Evolutionary conservation across 2,329 filamentous ascomycete species (phyloP).

Genomic region (Aspergillus pseudotamarii): DNA sequence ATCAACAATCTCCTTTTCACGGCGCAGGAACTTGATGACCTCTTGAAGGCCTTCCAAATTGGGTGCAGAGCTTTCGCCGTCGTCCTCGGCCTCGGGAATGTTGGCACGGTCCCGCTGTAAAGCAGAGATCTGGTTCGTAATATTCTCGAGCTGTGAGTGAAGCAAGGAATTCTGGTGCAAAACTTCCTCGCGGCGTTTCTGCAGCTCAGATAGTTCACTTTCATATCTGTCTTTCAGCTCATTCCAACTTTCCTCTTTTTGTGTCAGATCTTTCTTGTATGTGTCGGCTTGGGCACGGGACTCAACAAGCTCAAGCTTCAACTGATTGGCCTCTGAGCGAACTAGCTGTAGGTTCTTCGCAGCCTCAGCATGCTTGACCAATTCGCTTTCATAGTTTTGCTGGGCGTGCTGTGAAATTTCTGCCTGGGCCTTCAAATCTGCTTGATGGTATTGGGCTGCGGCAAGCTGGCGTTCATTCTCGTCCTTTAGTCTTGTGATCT

Average conservation of each 20-base stretch:
- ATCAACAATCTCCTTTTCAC: slow-evolving; percentile 96
- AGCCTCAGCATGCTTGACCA: slow-evolving; percentile 95
- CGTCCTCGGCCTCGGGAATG: slow-evolving; percentile 54
- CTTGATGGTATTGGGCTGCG: slow-evolving; percentile 80
- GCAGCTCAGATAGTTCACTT: slow-evolving; percentile 78
- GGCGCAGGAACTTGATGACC: slow-evolving; percentile 85
- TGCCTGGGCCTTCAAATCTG: slow-evolving; percentile 89
- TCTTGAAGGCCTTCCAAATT: slow-evolving; percentile 80
- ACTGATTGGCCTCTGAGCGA: slow-evolving; percentile 76
- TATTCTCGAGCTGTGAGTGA: slow-evolving; percentile 82
- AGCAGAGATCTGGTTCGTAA: slow-evolving; percentile 75
- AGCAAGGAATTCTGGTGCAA: slow-evolving; percentile 88
- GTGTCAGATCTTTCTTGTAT: slow-evolving; percentile 74
- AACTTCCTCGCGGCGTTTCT: slow-evolving; percentile 77
- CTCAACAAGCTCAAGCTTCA: slow-evolving; percentile 77
- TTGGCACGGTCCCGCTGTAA: slow-evolving; percentile 74
- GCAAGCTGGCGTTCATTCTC: slow-evolving; percentile 79
- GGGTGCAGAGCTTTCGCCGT: slow-evolving; percentile 53
- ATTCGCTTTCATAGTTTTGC: slow-evolving; percentile 90
- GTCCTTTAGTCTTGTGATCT: slow-evolving; percentile 79
- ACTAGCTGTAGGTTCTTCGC: slow-evolving; percentile 79
- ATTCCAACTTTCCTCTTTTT: slow-evolving; percentile 86
- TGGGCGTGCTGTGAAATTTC: slow-evolving; percentile 92
- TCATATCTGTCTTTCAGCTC: slow-evolving; percentile 80
- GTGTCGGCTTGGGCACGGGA: slow-evolving; percentile 82